phyloP scores from a whole-genome alignment of 441 rosid species.

The Metrosideros polymorpha region DNA sequence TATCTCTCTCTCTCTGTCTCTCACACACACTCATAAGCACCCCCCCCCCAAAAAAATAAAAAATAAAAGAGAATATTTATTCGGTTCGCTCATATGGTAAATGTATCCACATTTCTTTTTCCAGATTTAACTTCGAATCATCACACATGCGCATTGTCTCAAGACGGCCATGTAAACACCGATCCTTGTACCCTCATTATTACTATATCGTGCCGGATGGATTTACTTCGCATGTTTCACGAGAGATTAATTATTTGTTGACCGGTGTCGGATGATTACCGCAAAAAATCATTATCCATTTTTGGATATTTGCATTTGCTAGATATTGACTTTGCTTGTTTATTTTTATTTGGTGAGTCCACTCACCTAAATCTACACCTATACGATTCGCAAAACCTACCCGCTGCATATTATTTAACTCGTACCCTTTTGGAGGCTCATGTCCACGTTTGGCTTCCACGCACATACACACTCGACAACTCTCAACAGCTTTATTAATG shows the following conservation, averaged over 20 bases:
- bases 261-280: neutral
- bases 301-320: neutral
- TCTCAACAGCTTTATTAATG: neutral
- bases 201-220: neutral
- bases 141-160: neutral
- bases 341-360: neutral
- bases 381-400: neutral
- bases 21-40: neutral
- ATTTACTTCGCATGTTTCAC: neutral
- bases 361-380: neutral
- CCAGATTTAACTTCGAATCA: neutral
- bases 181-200: neutral
- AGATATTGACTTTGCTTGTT: neutral
- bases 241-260: neutral
- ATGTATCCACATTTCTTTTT: neutral
- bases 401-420: neutral
- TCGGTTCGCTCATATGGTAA: too few relatives aligned
- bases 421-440: neutral
- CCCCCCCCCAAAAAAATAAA: too few relatives aligned
- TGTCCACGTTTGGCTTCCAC: neutral
- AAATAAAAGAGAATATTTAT: neutral
- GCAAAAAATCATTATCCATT: neutral
- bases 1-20: neutral
- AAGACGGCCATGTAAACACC: neutral
- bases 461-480: neutral